Evolutionary conservation across 768 basidiomycete genomes (phyloP), one percentile per base, ranked within the genome.

Genomic region (Trametes cubensis): DNA sequence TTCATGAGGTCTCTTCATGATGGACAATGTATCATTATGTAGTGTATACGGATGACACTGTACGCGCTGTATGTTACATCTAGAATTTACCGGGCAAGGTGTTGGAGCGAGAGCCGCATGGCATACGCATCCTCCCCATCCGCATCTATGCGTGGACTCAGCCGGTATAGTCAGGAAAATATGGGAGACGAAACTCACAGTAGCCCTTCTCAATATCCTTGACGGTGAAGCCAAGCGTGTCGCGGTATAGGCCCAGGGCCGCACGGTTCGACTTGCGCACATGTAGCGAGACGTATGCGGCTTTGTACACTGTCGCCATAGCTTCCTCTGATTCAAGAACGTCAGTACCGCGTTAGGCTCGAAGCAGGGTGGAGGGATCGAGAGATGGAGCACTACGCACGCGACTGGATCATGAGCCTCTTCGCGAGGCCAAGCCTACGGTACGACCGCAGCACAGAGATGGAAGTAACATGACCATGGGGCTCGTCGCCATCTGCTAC

Each of bases 201-300:
- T 98, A 98, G 65, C 85, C 87, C 73, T 91, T 87, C 73, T 97
- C 95, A 42, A 96, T 84, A 51, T 85, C 85, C 44, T 87, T 87
- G 6, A 96, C 89, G 21, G 88, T 83, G 75, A 98, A 98, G 2
- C 95, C 95, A 6, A 98, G 78, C 2, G 92, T 88, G 70, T 96
- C 95, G 50, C 86, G 83, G 73, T 98, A 98, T 55, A 98, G 78
- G 13, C 83, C 85, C 46, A 98, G 85, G 0, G 96, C 95, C 0
- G 95, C 94, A 58, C 90, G 86, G 71, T 98, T 98, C n/a, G 93
- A 94, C 76, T 94, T 92, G 48, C 96, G 84, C 28, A 98, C 95
- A 67, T 98, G 95, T 21, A 98, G 78, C 0, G 92, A 92, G 20
- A 95, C 92, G 67, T 88, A 90, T 18, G 85, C 75, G 0, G 94